A percentile compares a stretch with the other conserved stretches of the same genome.
Evolutionary conservation across 164 flowering plant genomes (phyloP).

Genomic region (Tinospora cordifolia): DNA sequence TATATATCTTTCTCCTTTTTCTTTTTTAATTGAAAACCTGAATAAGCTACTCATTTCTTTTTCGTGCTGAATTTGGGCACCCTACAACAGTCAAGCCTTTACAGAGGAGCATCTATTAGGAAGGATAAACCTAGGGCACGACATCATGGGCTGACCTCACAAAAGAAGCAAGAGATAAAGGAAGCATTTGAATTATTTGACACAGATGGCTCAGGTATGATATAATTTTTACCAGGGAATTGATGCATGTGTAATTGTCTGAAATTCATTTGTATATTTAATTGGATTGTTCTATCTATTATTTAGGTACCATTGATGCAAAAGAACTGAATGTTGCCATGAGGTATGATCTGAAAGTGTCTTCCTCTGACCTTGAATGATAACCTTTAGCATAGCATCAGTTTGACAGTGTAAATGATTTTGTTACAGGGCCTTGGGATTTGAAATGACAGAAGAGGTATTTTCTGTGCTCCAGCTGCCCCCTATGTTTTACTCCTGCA

Average conservation of each 20-base stretch:
- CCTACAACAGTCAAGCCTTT: constrained; percentile 33
- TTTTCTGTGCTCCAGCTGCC: not conserved
- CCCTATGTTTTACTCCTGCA: not conserved
- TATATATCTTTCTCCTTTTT: too few species aligned
- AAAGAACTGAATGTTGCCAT: constrained; percentile 95
- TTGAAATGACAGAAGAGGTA: constrained; percentile 98
- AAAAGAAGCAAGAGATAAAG: constrained; percentile 84
- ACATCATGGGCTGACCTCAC: constrained; percentile 62
- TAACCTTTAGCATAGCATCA: not conserved
- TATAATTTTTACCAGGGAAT: not conserved
- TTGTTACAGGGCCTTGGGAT: constrained; percentile 83
- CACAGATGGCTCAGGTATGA: constrained; percentile 84
- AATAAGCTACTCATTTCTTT: not conserved
- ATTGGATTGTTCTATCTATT: constrained; percentile 11
- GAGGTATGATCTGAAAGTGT: constrained; percentile 48
- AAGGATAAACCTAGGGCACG: constrained; percentile 65
- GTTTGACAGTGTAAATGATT: constrained; percentile 7
- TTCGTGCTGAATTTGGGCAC: not conserved
- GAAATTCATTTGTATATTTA: not conserved
- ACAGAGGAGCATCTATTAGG: constrained; percentile 37
- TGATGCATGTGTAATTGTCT: not conserved
- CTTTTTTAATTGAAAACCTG: not conserved
- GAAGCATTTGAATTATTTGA: constrained; percentile 97
- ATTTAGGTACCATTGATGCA: constrained; percentile 86
- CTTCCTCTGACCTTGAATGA: not conserved